Conservation (phyloP, 441 rosid genomes). For the Metrosideros polymorpha region DNA sequence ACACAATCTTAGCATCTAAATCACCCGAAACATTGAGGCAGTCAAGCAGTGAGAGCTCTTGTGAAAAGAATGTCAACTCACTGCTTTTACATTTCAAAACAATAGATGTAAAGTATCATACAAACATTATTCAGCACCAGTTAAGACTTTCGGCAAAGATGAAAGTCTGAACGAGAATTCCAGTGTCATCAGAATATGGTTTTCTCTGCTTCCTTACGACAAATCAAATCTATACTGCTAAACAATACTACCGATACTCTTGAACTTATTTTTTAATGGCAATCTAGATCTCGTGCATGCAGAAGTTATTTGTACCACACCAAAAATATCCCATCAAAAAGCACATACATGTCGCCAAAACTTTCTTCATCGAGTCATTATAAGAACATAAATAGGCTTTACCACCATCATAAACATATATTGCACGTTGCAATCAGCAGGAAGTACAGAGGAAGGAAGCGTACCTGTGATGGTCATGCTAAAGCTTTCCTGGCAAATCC, state of each 20-base stretch:
- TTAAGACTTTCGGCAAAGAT: background rate
- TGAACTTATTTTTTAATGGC: background rate
- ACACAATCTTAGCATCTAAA: background rate
- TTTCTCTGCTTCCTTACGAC: background rate
- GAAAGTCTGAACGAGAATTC: background rate
- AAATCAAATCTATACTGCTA: background rate
- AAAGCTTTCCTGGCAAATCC: conserved; percentile 52
- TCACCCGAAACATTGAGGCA: background rate
- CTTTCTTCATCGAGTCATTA: background rate
- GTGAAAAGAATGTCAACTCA: background rate
- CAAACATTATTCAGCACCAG: background rate
- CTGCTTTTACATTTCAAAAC: background rate
- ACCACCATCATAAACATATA: background rate
- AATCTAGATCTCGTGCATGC: background rate
- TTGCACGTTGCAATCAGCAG: background rate
- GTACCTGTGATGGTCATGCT: conserved; percentile 47
- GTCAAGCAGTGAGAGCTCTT: background rate
- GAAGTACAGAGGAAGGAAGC: background rate
- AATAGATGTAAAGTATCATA: background rate
- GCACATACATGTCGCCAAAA: background rate
- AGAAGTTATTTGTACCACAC: background rate
- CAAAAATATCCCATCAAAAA: background rate
- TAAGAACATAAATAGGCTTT: background rate
- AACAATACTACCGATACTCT: background rate
- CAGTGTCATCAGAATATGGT: background rate